Conservation (phyloP, 352 stramenopile species). For the Bremia lactucae region DNA sequence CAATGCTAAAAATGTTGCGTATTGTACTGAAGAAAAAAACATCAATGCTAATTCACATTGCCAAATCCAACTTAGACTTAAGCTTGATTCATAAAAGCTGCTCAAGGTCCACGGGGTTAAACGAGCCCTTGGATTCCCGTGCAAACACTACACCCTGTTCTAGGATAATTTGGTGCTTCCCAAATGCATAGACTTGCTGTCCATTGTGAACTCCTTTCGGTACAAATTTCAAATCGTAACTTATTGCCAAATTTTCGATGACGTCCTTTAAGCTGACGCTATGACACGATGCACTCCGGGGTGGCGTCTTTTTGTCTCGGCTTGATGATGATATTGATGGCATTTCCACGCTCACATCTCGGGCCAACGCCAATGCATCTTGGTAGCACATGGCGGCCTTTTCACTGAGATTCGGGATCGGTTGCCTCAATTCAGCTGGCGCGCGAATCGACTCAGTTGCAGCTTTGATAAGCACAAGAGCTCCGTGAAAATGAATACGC, state of each 20-base stretch:
- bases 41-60: too few species aligned
- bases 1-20: too few species aligned
- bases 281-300: constrained; percentile 22
- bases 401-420: constrained; percentile 42
- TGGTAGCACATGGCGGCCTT: constrained; percentile 55
- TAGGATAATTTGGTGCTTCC: constrained; percentile 73
- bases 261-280: constrained; percentile 71
- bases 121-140: constrained; percentile 51
- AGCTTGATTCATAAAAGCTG: constrained; percentile 53
- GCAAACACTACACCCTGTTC: constrained; percentile 75
- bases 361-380: constrained; percentile 52
- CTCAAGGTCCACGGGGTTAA: constrained; percentile 67
- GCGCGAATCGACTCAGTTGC: constrained; percentile 18
- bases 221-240: constrained; percentile 73
- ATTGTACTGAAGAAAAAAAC: too few species aligned
- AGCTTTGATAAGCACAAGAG: constrained; percentile 53
- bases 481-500: constrained; percentile 66
- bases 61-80: too few species aligned
- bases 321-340: constrained; percentile 8
- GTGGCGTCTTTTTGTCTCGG: constrained; percentile 11
- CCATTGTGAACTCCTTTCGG: constrained; percentile 67
- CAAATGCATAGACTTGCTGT: constrained; percentile 73
- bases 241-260: constrained; percentile 70
- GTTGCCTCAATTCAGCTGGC: constrained; percentile 4
- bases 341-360: constrained; percentile 19